Evolutionary conservation across 2,329 filamentous ascomycete species (phyloP), one percentile per base, ranked within the genome.

Genomic region (Trichoderma harzianum): DNA sequence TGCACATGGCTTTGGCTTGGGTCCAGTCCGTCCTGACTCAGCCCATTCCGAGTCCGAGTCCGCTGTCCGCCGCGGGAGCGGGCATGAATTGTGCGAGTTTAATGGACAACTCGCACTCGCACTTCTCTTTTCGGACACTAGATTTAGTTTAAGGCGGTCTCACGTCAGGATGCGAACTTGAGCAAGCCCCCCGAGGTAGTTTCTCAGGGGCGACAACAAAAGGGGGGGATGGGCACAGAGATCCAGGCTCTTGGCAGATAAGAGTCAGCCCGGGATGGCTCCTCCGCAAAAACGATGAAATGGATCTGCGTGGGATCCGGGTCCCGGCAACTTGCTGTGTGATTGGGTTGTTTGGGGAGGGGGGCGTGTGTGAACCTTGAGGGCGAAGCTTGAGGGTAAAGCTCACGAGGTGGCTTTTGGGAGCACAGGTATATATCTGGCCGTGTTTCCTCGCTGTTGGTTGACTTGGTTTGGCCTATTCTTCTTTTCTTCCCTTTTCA

Each of bases 361-460:
- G 36, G 36, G 36, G 36, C 36, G 36, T 39, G 63, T 30, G 47
- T 39, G 18, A 26, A 55, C 61, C 61, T 63, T 39, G 53, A 58
- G 32, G 53, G 24, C 10, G 61, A 64, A 68, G 32, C 65, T 43
- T 68, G 65, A 68, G 32, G 65, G 65, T 43, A 47, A 58, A 18
- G 18, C 26, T 68, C 65, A 32, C 34, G 32, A 68, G 26, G 55
- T 68, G 36, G 53, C 64, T 30, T 7, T 26, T 30, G 10, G 57
- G 43, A 28, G 62, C 39, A 18, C 10, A 24, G 7, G 43, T 32
- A 34, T 62, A 62, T 63, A 36, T 51, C 43, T 51, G 43, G 11
- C 43, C n/a, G n/a, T 24, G n/a, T 12, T 51, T 24, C 43, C 43
- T 51, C 43, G 43, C n/a, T 51, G 43, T 21, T 51, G n/a, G 43